These are phyloP conservation scores for Fusarium palustre DNA, from an alignment of 2,329 filamentous ascomycete genomes.

Conservation along the genomic window DNA sequence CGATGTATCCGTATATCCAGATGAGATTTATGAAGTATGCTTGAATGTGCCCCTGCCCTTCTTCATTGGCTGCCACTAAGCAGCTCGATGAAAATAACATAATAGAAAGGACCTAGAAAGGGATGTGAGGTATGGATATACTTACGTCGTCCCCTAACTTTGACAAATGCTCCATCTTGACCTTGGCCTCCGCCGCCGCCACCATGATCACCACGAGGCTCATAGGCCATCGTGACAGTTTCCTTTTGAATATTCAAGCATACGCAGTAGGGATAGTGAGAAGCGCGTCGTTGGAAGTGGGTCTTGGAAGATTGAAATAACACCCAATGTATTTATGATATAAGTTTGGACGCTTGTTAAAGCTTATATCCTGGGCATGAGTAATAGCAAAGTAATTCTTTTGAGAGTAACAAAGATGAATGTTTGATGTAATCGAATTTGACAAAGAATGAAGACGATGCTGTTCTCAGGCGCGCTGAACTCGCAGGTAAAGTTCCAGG, in stretches of 20 bases:
- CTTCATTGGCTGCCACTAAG: conserved; percentile 30
- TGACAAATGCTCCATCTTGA: conserved; percentile 60
- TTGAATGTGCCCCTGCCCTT: background rate
- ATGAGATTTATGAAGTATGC: background rate
- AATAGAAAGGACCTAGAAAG: conserved; percentile 1
- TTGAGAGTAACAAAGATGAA: background rate
- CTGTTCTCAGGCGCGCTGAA: conserved; percentile 35
- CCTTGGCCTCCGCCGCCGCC: conserved; percentile 53
- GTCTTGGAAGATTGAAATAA: conserved; percentile 17
- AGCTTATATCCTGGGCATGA: background rate
- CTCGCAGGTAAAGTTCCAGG: conserved; percentile 35
- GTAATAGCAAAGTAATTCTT: background rate
- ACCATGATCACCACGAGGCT: conserved; percentile 63
- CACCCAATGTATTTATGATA: conserved; percentile 3
- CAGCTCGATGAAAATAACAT: conserved; percentile 5
- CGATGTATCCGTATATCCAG: background rate
- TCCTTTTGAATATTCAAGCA: conserved; percentile 40
- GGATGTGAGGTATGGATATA: conserved; percentile 38
- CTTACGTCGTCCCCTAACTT: conserved; percentile 65
- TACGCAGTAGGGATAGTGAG: conserved; percentile 36
- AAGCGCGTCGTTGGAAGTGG: conserved; percentile 39
- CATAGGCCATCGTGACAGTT: conserved; percentile 62
- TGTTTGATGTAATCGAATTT: background rate
- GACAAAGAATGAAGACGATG: conserved; percentile 29
- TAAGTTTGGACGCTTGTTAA: background rate